A percentile compares a stretch with the other conserved stretches of the same genome.
phyloP scores from a whole-genome alignment of 495 filamentous ascomycete genomes.

The Neurospora terricola region DNA sequence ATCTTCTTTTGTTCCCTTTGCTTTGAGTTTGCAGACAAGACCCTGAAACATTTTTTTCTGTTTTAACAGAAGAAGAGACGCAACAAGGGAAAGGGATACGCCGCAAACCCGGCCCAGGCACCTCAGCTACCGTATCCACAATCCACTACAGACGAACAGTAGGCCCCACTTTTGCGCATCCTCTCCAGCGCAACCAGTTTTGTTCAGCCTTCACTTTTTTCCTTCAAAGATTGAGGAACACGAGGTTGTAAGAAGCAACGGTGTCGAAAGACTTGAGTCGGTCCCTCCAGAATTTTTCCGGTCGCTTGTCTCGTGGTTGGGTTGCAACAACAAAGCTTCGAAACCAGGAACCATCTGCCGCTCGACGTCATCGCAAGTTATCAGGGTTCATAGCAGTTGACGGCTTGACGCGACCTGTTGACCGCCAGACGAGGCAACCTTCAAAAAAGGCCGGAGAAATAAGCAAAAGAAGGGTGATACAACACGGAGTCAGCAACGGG shows the following conservation, averaged over 20 bases:
- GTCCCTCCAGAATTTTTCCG: neutral
- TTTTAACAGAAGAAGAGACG: neutral
- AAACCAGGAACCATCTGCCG: neutral
- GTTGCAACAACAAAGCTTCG: neutral
- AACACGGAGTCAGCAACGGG: neutral
- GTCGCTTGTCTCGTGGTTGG: neutral
- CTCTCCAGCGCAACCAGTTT: neutral
- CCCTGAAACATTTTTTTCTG: neutral
- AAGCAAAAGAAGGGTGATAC: neutral
- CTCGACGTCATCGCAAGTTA: neutral
- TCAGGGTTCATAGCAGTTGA: neutral
- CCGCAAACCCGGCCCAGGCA: neutral
- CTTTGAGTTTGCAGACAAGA: neutral
- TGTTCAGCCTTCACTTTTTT: neutral
- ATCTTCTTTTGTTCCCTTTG: neutral
- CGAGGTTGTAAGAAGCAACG: neutral
- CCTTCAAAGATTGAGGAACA: neutral
- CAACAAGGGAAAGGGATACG: neutral
- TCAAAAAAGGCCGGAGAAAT: neutral
- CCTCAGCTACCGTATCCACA: neutral
- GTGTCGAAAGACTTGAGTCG: neutral
- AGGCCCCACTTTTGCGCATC: neutral
- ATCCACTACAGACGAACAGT: neutral
- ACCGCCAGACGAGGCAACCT: neutral
- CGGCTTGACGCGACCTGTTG: neutral